Conservation (phyloP, 768 basidiomycete genomes). For the Lentinula guzmanii region DNA sequence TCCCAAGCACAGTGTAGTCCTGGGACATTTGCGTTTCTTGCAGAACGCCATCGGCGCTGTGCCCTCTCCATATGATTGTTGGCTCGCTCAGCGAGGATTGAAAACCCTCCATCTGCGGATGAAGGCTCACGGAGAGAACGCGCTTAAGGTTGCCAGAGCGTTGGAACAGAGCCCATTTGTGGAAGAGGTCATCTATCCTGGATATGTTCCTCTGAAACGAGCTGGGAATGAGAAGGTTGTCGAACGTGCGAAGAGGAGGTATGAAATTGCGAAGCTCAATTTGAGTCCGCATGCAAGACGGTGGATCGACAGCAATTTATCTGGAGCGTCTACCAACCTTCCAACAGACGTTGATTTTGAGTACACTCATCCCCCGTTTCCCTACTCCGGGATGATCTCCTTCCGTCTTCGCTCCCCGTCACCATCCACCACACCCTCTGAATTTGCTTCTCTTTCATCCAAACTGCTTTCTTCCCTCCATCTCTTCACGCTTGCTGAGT, state of each 20-base stretch:
- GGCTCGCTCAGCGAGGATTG: constrained; percentile 84
- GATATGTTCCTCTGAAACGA: constrained; percentile 56
- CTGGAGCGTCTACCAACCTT: constrained; percentile 19
- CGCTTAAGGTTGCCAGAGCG: constrained; percentile 63
- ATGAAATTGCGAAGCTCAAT: constrained; percentile 56
- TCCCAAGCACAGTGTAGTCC: constrained; percentile 37
- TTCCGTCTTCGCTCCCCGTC: constrained; percentile 51
- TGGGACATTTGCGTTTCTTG: constrained; percentile 68
- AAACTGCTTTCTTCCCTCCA: constrained; percentile 60
- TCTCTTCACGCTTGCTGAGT: constrained; percentile 82
- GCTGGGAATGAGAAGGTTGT: not conserved
- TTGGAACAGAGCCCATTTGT: constrained; percentile 54
- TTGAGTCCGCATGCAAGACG: constrained; percentile 64
- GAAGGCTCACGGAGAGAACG: constrained; percentile 82
- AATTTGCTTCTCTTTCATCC: not conserved
- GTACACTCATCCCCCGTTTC: constrained; percentile 49
- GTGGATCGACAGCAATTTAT: constrained; percentile 39
- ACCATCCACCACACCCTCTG: not conserved
- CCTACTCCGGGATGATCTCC: constrained; percentile 88
- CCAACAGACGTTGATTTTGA: constrained; percentile 10
- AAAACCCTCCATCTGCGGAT: constrained; percentile 91
- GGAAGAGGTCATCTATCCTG: constrained; percentile 84
- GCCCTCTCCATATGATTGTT: constrained; percentile 81
- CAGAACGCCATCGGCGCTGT: constrained; percentile 87
- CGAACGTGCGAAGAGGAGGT: constrained; percentile 21